Evolutionary conservation across 495 filamentous ascomycete species (phyloP), one percentile per base, ranked within the genome.

Genomic region (Penicillium angulare): DNA sequence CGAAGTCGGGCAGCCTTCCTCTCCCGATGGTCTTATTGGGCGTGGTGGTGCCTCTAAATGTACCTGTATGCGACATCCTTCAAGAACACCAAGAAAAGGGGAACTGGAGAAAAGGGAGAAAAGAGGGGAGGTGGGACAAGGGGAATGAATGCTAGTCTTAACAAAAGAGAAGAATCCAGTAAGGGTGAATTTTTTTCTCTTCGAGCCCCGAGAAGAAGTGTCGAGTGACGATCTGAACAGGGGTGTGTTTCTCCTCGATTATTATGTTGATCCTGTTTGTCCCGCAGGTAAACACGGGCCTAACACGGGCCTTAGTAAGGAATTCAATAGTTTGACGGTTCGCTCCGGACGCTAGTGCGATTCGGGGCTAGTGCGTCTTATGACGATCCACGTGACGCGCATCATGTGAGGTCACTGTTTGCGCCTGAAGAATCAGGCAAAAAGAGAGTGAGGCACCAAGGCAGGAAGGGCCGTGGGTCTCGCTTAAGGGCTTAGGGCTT

Each of bases 1-100:
- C 74, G 63, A 89, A 91, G 48, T 79, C 71, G 53, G 87, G 86
- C 52, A 85, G 73, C 57, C 80, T 79, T 49, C 82, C 84, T 69
- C 89, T 79, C 48, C 79, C 74, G 57, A 73, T 71, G n/a, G 72
- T 73, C 58, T 69, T 74, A 59, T 75, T 74, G 60, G 61, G 58
- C 46, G 43, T 74, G n/a, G n/a, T n/a, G n/a, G n/a, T n/a, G 50
- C 72, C 72, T 56, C 68, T 65, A 66, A 71, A 75, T 47, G 74
- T 75, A 47, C 76, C 82, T 40, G 82, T 72, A 54, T 79, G 71
- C 60, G 84, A 86, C 84, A 86, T 87, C 39, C 54, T 67, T 47
- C 45, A 42, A 47, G 51, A 62, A 51, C 32, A 48, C 49, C 51
- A 55, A 39, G 48, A 61, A 60, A 38, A 33, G 21, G 27, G 23